Conservation (phyloP, 2,329 filamentous ascomycete genomes). For the Aciculosporium take region DNA sequence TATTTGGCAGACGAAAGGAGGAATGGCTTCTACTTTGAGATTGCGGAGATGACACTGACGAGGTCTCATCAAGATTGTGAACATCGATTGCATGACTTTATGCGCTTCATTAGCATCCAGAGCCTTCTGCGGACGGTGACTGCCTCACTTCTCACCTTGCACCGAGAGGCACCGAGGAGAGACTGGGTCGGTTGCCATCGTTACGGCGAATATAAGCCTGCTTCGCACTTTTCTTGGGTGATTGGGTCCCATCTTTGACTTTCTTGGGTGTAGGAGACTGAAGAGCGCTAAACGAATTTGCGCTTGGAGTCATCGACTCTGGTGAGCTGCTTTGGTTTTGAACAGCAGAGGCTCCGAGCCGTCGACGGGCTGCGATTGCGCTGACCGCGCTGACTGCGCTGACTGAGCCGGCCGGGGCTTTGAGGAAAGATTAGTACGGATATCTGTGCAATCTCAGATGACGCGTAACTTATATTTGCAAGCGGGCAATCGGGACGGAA, state of each 20-base stretch:
- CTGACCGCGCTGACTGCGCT: slow-evolving; percentile 24
- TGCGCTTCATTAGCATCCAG: background rate
- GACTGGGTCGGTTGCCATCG: background rate
- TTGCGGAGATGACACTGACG: slow-evolving; percentile 1
- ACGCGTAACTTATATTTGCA: background rate
- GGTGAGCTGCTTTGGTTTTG: slow-evolving; percentile 7
- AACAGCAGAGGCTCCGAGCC: slow-evolving; percentile 10
- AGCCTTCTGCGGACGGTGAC: background rate
- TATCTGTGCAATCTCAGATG: background rate
- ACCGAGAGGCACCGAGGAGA: background rate
- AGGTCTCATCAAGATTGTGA: background rate
- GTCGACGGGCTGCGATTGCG: slow-evolving; percentile 22
- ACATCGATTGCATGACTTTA: background rate
- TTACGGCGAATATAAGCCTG: slow-evolving; percentile 1
- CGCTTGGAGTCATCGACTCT: slow-evolving; percentile 9
- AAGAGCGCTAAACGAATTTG: slow-evolving; percentile 18
- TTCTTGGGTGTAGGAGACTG: slow-evolving; percentile 10
- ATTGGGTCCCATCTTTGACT: slow-evolving; percentile 5
- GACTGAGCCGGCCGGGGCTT: slow-evolving; percentile 13
- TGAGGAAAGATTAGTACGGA: background rate
- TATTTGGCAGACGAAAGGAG: slow-evolving; percentile 30
- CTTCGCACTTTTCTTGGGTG: slow-evolving; percentile 10
- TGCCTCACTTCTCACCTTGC: background rate
- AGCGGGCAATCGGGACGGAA: background rate
- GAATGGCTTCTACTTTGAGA: slow-evolving; percentile 22